Evolutionary conservation across 176 grass and related monocot genomes (phyloP).

Genomic region (Dactylis glomerata): DNA sequence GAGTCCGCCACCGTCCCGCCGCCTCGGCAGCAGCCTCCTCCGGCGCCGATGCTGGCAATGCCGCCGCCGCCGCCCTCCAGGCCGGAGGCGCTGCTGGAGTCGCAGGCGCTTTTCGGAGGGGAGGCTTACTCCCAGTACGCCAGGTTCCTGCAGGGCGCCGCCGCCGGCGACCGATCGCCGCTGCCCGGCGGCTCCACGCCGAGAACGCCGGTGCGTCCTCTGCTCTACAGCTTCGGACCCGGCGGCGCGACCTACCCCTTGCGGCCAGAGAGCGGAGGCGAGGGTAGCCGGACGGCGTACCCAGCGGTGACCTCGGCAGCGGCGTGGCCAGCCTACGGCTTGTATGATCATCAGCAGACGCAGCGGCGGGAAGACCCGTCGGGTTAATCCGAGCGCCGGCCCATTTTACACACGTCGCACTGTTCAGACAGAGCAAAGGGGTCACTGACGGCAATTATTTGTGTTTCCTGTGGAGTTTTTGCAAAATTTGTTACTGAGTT

Average conservation of each 20-base stretch:
- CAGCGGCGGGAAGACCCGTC: conserved; percentile 20
- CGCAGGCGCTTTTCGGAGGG: not conserved
- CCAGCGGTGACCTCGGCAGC: not conserved
- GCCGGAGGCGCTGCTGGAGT: conserved; percentile 36
- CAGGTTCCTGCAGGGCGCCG: not conserved
- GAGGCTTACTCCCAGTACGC: conserved; percentile 24
- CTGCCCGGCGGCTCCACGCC: not conserved
- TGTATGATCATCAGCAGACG: conserved; percentile 9
- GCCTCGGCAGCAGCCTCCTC: not conserved
- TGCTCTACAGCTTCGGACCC: conserved; percentile 13
- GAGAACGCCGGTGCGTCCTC: not conserved
- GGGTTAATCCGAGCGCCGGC: not conserved
- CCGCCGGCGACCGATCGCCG: not conserved
- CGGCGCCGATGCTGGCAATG: not conserved
- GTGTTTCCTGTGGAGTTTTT: not conserved
- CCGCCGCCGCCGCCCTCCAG: not conserved
- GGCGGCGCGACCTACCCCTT: not conserved
- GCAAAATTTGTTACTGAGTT: not conserved
- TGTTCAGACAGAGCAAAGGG: not conserved
- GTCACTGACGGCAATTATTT: not conserved
- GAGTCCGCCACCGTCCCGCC: conserved; percentile 34
- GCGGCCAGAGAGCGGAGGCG: not conserved
- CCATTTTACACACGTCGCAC: not conserved
- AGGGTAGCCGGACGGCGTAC: not conserved
- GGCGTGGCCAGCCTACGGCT: conserved; percentile 21